Percentiles rank a stretch among this genome's conserved stretches.
These are phyloP conservation scores for Castanopsis chinensis DNA, from an alignment of 306 rosid species.

Conservation along the genomic window DNA sequence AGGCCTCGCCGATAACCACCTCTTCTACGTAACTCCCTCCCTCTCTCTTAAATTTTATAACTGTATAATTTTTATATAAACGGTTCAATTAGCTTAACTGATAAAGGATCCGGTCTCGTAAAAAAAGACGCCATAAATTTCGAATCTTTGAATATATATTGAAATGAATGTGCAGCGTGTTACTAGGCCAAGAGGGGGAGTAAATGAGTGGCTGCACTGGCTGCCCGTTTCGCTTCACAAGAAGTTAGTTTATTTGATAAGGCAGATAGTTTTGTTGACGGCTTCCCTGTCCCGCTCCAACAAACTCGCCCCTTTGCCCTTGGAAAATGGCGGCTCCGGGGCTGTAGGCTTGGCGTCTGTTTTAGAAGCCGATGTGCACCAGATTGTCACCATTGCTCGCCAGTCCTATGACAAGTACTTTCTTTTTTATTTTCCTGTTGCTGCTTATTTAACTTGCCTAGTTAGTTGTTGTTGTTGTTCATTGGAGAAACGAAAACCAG, in stretches of 20 bases:
- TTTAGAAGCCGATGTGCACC: slow-evolving; percentile 80
- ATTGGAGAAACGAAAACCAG: background rate
- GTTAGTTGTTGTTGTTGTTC: too few relatives aligned
- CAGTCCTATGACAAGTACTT: slow-evolving; percentile 76
- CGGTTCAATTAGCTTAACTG: too few relatives aligned
- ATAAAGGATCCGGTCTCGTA: accelerated
- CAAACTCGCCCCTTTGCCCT: slow-evolving; percentile 41
- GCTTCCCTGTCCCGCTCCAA: slow-evolving; percentile 29
- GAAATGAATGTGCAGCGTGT: slow-evolving; percentile 60
- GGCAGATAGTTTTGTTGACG: slow-evolving; percentile 38
- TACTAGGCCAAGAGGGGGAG: slow-evolving; percentile 77
- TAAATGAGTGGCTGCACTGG: slow-evolving; percentile 91
- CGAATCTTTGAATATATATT: slow-evolving; percentile 1
- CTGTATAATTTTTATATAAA: too few relatives aligned
- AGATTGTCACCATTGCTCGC: slow-evolving; percentile 70
- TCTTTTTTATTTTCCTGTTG: background rate
- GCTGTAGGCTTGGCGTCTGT: slow-evolving; percentile 59
- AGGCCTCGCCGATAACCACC: slow-evolving; percentile 71
- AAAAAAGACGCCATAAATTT: background rate
- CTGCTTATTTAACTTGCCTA: too few relatives aligned
- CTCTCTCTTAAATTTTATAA: background rate
- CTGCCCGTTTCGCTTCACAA: slow-evolving; percentile 84
- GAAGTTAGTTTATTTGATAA: slow-evolving; percentile 49
- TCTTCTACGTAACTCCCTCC: slow-evolving; percentile 56
- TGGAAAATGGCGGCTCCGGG: slow-evolving; percentile 53